Base-by-base conservation (phyloP, 1,284 basidiomycete species). In the Schizophyllum amplum region DNA sequence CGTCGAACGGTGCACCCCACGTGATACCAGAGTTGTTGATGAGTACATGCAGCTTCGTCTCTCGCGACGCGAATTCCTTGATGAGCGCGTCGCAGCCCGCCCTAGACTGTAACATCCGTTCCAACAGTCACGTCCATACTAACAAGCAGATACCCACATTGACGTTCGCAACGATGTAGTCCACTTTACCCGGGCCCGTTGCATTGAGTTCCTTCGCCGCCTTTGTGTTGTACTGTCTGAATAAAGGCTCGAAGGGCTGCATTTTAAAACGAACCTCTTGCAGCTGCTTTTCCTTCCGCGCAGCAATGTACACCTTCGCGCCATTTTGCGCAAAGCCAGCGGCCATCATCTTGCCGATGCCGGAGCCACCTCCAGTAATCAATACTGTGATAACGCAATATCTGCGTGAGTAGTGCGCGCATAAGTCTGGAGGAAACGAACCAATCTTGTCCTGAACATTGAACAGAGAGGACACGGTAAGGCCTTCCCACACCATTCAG, bases 251-350 rank as follows among this genome's bases (percentile, higher is more conserved):
- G n/a, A 47, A 51, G 55, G 15, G 11, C 25, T 5, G 33, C 25
- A 25, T 11, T 23, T 1, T 47, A 23, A 24, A 25, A 63, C 76
- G 53, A 53, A 87, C 89, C 75, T 87, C 81, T 70, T 90, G 81
- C 57, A 95, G 77, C 62, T 89, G 84, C 24, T 75, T 70, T 70
- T 90, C 87, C 65, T 93, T 93, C 53, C 91, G 77, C 2, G 87
- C 87, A 7, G 93, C 92, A 64, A 95, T 93, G 72, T 94, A 91
- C 24, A 92, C 87, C 62, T 83, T 87, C 42, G 85, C 88, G 6
- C 90, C 90, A 64, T 92, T 94, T 71, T 86, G 83, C 1, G 89
- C 87, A 63, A 90, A 84, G 0, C 86, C 86, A 0, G 83, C 75
- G 5, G 92, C 86, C 63, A 94, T 92, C 83, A 92, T 87, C 64